Percentiles rank a stretch among this genome's conserved stretches.
These are phyloP conservation scores for Rhizophora apiculata DNA, from an alignment of 345 rosid genomes.

Conservation along the genomic window DNA sequence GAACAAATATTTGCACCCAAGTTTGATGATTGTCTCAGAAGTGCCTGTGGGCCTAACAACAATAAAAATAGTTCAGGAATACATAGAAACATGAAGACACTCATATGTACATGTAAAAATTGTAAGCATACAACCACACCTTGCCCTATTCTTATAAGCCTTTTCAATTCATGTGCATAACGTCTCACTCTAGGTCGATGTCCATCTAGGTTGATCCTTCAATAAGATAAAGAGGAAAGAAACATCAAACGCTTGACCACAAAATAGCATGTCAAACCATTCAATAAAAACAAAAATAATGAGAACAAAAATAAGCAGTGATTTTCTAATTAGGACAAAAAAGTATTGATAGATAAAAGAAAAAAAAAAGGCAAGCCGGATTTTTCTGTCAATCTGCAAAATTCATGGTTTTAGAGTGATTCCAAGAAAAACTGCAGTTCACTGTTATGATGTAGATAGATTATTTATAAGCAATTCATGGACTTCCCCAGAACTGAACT, in stretches of 20 bases:
- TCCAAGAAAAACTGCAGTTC: no score
- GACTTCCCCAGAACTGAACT: background rate
- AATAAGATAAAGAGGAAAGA: slow-evolving; percentile 17
- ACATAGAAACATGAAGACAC: background rate
- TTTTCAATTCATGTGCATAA: slow-evolving; percentile 76
- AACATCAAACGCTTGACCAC: slow-evolving; percentile 6
- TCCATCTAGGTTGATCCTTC: slow-evolving; percentile 79
- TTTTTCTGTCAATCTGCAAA: background rate
- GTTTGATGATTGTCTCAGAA: slow-evolving; percentile 64
- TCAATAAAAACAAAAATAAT: background rate
- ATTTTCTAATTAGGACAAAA: background rate
- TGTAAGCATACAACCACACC: slow-evolving; percentile 44
- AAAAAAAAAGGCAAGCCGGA: background rate
- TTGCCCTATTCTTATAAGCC: slow-evolving; percentile 81
- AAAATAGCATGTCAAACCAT: background rate
- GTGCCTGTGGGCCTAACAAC: slow-evolving; percentile 75
- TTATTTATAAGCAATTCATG: background rate
- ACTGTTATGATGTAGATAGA: background rate
- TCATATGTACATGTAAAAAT: background rate
- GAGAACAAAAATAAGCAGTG: background rate
- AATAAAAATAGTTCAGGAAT: slow-evolving; percentile 12
- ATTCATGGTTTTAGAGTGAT: background rate
- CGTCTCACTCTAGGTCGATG: slow-evolving; percentile 89
- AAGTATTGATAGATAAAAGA: background rate
- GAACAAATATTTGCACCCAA: slow-evolving; percentile 36